Evolutionary conservation across 208 protist genomes (phyloP).

Genomic region (Crithidia acanthocephali): DNA sequence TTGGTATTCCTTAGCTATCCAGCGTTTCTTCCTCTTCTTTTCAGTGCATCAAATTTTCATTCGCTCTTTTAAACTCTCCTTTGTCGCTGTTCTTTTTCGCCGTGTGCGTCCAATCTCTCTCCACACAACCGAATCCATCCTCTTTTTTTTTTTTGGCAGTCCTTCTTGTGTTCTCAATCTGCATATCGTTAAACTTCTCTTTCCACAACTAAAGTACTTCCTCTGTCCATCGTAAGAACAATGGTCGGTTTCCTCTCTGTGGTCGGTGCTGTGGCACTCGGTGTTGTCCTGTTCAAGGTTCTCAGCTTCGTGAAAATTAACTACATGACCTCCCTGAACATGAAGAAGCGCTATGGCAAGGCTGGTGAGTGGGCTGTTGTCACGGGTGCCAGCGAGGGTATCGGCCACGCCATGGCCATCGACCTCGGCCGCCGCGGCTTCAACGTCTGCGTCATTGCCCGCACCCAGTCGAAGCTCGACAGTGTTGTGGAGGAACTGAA

Average conservation of each 20-base stretch:
- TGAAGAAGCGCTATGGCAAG: constrained; percentile 73
- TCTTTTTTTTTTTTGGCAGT: too few species aligned
- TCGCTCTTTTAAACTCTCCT: too few species aligned
- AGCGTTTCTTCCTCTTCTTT: too few species aligned
- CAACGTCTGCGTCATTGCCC: constrained; percentile 91
- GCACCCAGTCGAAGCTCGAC: constrained; percentile 91
- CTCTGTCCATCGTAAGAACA: neutral
- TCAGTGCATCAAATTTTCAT: too few species aligned
- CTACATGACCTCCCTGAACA: constrained; percentile 57
- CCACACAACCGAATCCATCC: too few species aligned
- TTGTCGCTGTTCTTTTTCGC: too few species aligned
- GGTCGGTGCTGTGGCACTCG: constrained; percentile 46
- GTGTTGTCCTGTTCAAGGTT: constrained; percentile 38
- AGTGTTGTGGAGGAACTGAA: constrained; percentile 71
- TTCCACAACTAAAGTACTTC: too few species aligned
- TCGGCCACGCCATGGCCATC: constrained; percentile 91
- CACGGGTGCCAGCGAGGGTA: constrained; percentile 95
- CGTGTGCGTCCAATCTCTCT: too few species aligned
- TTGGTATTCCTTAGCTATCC: too few species aligned
- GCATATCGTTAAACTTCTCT: too few species aligned
- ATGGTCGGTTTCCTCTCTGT: constrained; percentile 33
- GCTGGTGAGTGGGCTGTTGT: constrained; percentile 92
- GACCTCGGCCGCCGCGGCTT: constrained; percentile 91
- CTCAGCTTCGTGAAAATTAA: constrained; percentile 58
- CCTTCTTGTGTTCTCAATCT: neutral